These are phyloP conservation scores for Bipolaris zeicola DNA, from an alignment of 2,329 filamentous ascomycete species.

Conservation along the genomic window DNA sequence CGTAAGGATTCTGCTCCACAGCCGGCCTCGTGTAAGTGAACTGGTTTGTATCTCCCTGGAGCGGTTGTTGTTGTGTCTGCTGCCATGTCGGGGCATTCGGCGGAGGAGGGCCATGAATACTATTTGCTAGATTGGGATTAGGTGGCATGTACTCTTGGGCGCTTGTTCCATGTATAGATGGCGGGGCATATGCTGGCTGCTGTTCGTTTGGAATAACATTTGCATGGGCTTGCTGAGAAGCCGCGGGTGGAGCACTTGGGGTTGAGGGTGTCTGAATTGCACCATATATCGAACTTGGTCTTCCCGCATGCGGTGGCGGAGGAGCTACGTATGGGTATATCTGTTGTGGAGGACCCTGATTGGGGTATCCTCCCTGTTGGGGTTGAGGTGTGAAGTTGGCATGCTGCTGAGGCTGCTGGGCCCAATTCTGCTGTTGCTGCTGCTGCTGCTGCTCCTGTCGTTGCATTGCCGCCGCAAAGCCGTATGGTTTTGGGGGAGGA, in stretches of 20 bases:
- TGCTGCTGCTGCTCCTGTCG: constrained; percentile 20
- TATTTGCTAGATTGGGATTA: constrained; percentile 44
- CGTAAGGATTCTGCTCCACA: constrained; percentile 34
- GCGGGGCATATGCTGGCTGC: constrained; percentile 41
- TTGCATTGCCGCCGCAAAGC: constrained; percentile 38
- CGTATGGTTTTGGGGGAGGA: constrained; percentile 45
- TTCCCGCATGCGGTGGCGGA: constrained; percentile 32
- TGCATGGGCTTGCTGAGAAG: constrained; percentile 25
- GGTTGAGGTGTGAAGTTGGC: constrained; percentile 26
- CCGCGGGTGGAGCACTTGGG: constrained; percentile 17
- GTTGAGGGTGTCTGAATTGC: constrained; percentile 26
- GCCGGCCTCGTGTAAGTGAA: constrained; percentile 41
- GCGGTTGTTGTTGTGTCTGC: constrained; percentile 43
- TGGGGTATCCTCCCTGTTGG: constrained; percentile 36
- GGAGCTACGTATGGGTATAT: constrained; percentile 37
- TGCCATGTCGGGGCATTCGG: constrained; percentile 47
- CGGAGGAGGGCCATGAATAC: constrained; percentile 45
- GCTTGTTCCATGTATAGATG: constrained; percentile 41
- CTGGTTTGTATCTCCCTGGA: constrained; percentile 39
- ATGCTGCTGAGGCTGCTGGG: constrained; percentile 28
- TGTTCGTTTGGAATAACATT: constrained; percentile 42
- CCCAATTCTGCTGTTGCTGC: constrained; percentile 21
- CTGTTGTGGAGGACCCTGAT: constrained; percentile 26
- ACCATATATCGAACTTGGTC: constrained; percentile 40
- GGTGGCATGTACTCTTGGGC: constrained; percentile 42